phyloP scores from a whole-genome alignment of 305 asterid genomes.

The Rubia balearica region DNA sequence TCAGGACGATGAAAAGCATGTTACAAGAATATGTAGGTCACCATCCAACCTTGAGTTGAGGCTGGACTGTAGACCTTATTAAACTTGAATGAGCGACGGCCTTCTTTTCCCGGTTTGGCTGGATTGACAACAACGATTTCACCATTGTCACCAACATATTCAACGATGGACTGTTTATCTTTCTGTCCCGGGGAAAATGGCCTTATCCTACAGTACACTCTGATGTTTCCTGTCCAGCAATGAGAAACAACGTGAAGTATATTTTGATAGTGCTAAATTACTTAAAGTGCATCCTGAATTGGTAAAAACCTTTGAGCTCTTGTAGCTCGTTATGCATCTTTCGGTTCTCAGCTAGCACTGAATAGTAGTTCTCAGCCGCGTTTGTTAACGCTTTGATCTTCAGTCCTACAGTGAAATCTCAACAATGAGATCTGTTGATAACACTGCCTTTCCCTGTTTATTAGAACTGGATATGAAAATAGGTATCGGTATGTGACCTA shows the following conservation, averaged over 20 bases:
- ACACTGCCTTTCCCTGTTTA: background rate
- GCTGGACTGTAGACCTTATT: constrained; percentile 66
- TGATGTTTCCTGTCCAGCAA: constrained; percentile 62
- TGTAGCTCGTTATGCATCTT: constrained; percentile 86
- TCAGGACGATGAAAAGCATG: background rate
- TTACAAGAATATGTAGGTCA: background rate
- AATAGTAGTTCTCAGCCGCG: constrained; percentile 58
- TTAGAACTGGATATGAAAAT: background rate
- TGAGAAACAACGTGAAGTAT: background rate
- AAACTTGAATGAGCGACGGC: constrained; percentile 69
- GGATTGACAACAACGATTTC: constrained; percentile 67
- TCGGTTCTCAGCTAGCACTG: constrained; percentile 64
- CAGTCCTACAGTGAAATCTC: constrained; percentile 33
- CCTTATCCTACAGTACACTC: constrained; percentile 86
- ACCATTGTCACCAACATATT: constrained; percentile 74
- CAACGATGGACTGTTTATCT: constrained; percentile 62
- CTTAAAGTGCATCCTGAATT: constrained; percentile 6
- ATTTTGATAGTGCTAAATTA: background rate
- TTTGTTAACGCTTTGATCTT: constrained; percentile 44
- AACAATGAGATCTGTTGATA: background rate
- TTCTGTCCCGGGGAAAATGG: constrained; percentile 73
- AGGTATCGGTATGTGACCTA: constrained; percentile 35
- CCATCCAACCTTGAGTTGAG: constrained; percentile 67
- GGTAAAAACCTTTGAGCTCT: constrained; percentile 70
- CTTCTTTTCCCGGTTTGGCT: constrained; percentile 82